Base-by-base conservation (phyloP, 441 rosid genomes). In the Gossypium gossypioides region DNA sequence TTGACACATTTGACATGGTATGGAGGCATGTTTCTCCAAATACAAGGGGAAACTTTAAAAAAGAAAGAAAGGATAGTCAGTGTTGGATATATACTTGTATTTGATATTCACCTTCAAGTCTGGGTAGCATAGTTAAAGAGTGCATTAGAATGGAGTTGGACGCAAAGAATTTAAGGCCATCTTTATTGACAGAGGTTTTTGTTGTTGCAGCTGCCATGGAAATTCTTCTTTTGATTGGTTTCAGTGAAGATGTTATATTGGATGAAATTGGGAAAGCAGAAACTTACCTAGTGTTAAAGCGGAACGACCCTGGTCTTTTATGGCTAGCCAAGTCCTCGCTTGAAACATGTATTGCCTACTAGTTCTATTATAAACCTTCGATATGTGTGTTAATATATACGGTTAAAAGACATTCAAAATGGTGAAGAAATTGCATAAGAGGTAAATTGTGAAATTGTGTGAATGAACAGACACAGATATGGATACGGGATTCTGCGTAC, bases 291-390 rank as follows among this genome's bases (percentile, higher is more conserved):
- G 92, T 89, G 60, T 54, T 95, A 86, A 91, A 88, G 86, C 80
- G 98, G 56, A 91, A 96, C 52, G 98, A 96, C 79, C 96, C 88
- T 9, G 98, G 97, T 42, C 80, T 96, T 59, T 75, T 92, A 85
- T 96, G 98, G 99, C 93, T 96, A 61, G 97, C 91, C 25, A 92
- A 90, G 76, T 86, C 98, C 68, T 84, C 86, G 74, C 84, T 95
- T 0, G 96, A 91, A 80, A 76, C 91, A 2, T 77, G 77, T 71
- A 71, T 77, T 58, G 80, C 83, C 40, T 73, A 72, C 68, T 81
- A 87, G 85, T 72, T 44, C 1, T 29, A n/a, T 29, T 22, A 13
- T 37, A 22, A 25, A 27, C 16, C 19, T 37, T 3, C 27, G 22
- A 22, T 32, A 62, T 51, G 6, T 40, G 60, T 44, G 44, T 21